Conservation (phyloP, 1,284 basidiomycete species). For the Apiotrichum brassicae region DNA sequence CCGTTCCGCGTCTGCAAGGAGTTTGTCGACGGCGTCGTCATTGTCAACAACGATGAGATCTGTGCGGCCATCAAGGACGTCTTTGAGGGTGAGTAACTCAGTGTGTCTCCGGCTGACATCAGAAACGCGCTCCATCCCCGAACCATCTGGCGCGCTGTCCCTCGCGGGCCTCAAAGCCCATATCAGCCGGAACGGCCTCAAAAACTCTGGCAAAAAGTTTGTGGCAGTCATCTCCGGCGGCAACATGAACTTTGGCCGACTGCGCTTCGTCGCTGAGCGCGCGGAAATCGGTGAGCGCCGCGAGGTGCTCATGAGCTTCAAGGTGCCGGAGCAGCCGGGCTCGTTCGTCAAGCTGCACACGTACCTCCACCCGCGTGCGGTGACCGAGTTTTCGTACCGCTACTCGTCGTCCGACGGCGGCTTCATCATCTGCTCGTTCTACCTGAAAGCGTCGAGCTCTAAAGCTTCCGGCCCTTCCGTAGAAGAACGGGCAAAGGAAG, state of each 20-base stretch:
- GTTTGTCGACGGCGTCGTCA: constrained; percentile 75
- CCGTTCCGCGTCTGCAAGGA: constrained; percentile 86
- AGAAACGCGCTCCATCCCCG: constrained; percentile 92
- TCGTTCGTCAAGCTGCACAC: constrained; percentile 87
- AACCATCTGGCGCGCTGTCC: constrained; percentile 92
- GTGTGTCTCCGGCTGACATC: neutral
- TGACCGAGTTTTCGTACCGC: constrained; percentile 97
- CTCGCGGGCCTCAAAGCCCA: constrained; percentile 89
- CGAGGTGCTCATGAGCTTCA: constrained; percentile 86
- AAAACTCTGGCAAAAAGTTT: constrained; percentile 77
- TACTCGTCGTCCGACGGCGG: constrained; percentile 59
- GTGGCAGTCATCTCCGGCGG: constrained; percentile 91
- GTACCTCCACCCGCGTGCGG: constrained; percentile 78
- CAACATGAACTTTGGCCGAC: constrained; percentile 97
- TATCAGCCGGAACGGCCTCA: constrained; percentile 70
- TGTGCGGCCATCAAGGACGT: constrained; percentile 99
- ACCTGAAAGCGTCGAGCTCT: constrained; percentile 56
- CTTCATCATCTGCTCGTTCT: constrained; percentile 81
- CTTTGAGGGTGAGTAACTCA: constrained; percentile 69
- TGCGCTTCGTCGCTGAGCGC: constrained; percentile 95
- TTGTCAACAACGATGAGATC: constrained; percentile 90
- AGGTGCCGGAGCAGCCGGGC: constrained; percentile 86
- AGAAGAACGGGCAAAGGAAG: constrained; percentile 58
- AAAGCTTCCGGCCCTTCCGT: constrained; percentile 43
- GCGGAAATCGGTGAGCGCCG: constrained; percentile 93